A percentile compares a stretch with the other conserved stretches of the same genome.
These are phyloP conservation scores for Theileria equi DNA, from an alignment of 169 alveolate species.

Conservation along the genomic window DNA sequence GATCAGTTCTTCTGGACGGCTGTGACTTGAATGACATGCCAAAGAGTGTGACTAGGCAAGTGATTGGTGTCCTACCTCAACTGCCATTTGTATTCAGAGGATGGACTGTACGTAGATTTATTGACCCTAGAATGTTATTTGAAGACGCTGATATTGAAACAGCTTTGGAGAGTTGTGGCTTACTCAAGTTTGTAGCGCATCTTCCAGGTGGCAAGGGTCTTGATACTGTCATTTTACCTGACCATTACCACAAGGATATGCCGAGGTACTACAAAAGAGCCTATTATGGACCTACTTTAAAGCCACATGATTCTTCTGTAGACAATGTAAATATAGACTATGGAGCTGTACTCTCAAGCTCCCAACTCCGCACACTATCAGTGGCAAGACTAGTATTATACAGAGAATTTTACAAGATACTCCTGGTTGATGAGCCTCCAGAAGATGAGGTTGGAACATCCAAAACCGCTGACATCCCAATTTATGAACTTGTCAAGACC, in stretches of 20 bases:
- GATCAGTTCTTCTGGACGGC: constrained; percentile 59
- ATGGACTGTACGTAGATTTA: constrained; percentile 61
- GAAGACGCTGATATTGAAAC: constrained; percentile 39
- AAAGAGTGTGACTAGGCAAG: constrained; percentile 15
- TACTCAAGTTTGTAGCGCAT: constrained; percentile 26
- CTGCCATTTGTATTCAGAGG: constrained; percentile 59
- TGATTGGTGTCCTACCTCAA: constrained; percentile 60
- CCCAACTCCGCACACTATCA: constrained; percentile 69
- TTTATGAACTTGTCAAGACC: constrained; percentile 6
- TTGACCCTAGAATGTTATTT: constrained; percentile 60
- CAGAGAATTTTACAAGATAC: constrained; percentile 67
- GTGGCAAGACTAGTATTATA: constrained; percentile 70
- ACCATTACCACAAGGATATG: no score
- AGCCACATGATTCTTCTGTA: no score
- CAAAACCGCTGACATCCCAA: no score
- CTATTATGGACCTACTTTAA: no score
- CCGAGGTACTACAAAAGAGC: no score
- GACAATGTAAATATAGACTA: no score
- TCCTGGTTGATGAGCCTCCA: constrained; percentile 81
- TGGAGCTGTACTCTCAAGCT: constrained; percentile 10
- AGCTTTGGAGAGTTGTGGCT: constrained; percentile 56
- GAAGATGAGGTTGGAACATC: no score
- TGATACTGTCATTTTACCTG: constrained; percentile 32
- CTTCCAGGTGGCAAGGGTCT: constrained; percentile 25
- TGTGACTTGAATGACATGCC: constrained; percentile 44